A percentile compares a stretch with the other conserved stretches of the same genome.
Conservation (phyloP, 257 asterid genomes). For the Lavandula angustifolia region DNA sequence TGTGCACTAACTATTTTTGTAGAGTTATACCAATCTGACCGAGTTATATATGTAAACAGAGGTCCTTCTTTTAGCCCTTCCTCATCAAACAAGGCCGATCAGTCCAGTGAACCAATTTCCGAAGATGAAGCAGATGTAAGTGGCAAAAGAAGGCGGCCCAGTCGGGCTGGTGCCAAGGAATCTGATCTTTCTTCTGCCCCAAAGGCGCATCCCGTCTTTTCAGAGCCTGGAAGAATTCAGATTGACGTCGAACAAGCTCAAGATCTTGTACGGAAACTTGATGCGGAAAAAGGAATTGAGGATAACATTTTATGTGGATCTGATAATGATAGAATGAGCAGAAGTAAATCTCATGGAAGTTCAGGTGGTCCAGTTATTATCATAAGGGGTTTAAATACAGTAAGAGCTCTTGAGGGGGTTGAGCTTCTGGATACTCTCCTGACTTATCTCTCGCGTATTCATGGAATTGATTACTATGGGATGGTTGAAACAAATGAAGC, state of each 20-base stretch:
- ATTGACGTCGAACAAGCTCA: conserved; percentile 80
- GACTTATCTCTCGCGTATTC: conserved; percentile 97
- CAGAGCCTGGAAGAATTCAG: conserved; percentile 78
- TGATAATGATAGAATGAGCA: conserved; percentile 75
- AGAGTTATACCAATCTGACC: conserved; percentile 6
- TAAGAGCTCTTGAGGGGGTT: conserved; percentile 89
- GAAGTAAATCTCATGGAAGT: conserved; percentile 83
- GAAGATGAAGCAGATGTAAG: conserved; percentile 74
- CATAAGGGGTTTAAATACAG: conserved; percentile 66
- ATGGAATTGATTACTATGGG: conserved; percentile 96
- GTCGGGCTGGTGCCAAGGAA: conserved; percentile 53
- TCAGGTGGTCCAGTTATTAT: conserved; percentile 88
- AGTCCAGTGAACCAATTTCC: conserved; percentile 62
- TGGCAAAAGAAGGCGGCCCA: conserved; percentile 68
- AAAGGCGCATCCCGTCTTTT: conserved; percentile 76
- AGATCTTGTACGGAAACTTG: conserved; percentile 83
- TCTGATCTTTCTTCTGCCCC: conserved; percentile 72
- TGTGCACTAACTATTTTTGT: too few species aligned
- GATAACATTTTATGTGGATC: conserved; percentile 74
- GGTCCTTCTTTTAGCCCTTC: conserved; percentile 74
- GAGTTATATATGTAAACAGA: conserved; percentile 46
- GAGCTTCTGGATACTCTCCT: conserved; percentile 91
- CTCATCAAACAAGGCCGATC: conserved; percentile 63
- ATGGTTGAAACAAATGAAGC: conserved; percentile 77
- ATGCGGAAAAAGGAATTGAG: conserved; percentile 84